These are phyloP conservation scores for Blastomyces gilchristii DNA, from an alignment of 2,329 filamentous ascomycete genomes.

Conservation along the genomic window DNA sequence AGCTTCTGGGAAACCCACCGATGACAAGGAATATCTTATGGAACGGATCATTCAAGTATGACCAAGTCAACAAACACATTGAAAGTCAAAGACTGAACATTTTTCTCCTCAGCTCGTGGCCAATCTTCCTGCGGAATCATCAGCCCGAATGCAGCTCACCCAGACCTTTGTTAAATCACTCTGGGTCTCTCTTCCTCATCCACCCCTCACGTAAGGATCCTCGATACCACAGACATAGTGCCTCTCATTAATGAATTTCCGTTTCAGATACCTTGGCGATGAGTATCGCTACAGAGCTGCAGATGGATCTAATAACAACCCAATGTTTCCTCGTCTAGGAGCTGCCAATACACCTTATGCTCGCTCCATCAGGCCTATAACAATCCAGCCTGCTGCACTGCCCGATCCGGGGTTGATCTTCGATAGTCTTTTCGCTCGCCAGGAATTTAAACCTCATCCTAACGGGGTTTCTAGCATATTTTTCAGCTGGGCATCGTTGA, in stretches of 20 bases:
- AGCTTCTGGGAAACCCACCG: conserved; percentile 52
- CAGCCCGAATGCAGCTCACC: conserved; percentile 52
- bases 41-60: conserved; percentile 54
- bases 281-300: conserved; percentile 25
- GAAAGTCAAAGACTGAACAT: not conserved
- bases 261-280: conserved; percentile 25
- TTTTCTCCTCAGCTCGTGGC: conserved; percentile 46
- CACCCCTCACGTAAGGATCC: conserved; percentile 51
- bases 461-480: conserved; percentile 40
- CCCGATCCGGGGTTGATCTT: conserved; percentile 23
- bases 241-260: conserved; percentile 19
- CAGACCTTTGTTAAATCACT: conserved; percentile 58
- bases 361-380: conserved; percentile 17
- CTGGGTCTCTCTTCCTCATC: conserved; percentile 63
- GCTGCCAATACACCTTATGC: conserved; percentile 23
- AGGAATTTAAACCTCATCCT: conserved; percentile 28
- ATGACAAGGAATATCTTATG: conserved; percentile 72
- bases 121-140: conserved; percentile 52
- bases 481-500: conserved; percentile 43
- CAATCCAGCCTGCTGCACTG: conserved; percentile 15
- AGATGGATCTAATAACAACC: conserved; percentile 23
- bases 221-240: conserved; percentile 19
- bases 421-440: conserved; percentile 41
- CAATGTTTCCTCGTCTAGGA: conserved; percentile 19
- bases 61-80: not conserved